Percentiles rank a stretch among this genome's conserved stretches.
Evolutionary conservation across 2,329 filamentous ascomycete species (phyloP).

Genomic region (Akanthomyces muscarius): DNA sequence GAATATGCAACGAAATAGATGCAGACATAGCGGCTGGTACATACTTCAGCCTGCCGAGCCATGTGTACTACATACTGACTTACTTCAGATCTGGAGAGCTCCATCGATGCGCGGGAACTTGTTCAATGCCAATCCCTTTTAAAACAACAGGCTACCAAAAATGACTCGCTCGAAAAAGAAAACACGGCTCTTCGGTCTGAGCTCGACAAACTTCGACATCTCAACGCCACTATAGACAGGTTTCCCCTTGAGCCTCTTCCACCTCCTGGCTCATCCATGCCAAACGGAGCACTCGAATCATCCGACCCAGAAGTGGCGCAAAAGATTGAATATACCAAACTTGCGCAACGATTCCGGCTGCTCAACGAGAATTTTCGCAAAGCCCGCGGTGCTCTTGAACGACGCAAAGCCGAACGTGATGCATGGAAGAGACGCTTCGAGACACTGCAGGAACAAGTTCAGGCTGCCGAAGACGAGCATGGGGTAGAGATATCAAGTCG

Average conservation of each 20-base stretch:
- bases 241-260: not conserved
- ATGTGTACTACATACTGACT: not conserved
- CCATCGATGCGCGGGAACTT: not conserved
- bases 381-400: slow-evolving; percentile 36
- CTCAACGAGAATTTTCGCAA: slow-evolving; percentile 40
- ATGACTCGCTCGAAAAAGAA: slow-evolving; percentile 38
- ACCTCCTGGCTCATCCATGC: slow-evolving; percentile 7
- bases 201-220: slow-evolving; percentile 24
- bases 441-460: slow-evolving; percentile 40
- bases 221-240: not conserved
- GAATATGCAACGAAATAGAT: slow-evolving; percentile 39
- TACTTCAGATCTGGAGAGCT: not conserved
- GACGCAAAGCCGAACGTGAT: slow-evolving; percentile 39
- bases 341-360: slow-evolving; percentile 39
- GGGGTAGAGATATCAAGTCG: slow-evolving; percentile 28
- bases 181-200: slow-evolving; percentile 39
- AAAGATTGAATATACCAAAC: slow-evolving; percentile 33
- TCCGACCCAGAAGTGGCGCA: slow-evolving; percentile 22
- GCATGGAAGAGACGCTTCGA: slow-evolving; percentile 45
- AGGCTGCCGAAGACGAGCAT: slow-evolving; percentile 38
- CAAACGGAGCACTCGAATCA: slow-evolving; percentile 2
- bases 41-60: slow-evolving; percentile 2
- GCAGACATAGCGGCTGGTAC: slow-evolving; percentile 35
- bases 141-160: slow-evolving; percentile 22
- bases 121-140: slow-evolving; percentile 6